Percentiles rank a stretch among this genome's conserved stretches.
These are phyloP conservation scores for Coemansia sp. DNA, from an alignment of 192 early-diverging fungal genomes.

Conservation along the genomic window DNA sequence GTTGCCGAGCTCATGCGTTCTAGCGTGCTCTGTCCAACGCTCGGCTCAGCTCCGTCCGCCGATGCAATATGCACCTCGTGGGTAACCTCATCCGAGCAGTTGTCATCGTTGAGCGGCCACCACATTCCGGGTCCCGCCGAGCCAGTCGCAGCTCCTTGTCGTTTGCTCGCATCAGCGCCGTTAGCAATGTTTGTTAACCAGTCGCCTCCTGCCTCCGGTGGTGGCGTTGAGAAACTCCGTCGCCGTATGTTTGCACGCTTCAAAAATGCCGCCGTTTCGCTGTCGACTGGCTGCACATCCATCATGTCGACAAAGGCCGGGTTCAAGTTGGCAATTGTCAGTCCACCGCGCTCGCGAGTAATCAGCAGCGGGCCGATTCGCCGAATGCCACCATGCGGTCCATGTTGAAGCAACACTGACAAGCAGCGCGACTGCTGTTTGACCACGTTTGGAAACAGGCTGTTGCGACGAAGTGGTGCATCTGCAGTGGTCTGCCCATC, in stretches of 20 bases:
- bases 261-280: conserved; percentile 22
- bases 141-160: background rate
- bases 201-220: conserved; percentile 19
- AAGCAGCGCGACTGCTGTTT: conserved; percentile 50
- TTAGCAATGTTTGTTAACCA: conserved; percentile 22
- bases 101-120: conserved; percentile 53
- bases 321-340: conserved; percentile 32
- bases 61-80: conserved; percentile 41
- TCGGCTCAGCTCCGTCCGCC: conserved; percentile 5
- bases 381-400: conserved; percentile 49
- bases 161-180: conserved; percentile 7
- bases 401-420: conserved; percentile 48
- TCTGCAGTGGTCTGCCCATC: conserved; percentile 3
- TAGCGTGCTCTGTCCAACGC: background rate
- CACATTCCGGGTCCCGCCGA: conserved; percentile 44
- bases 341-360: conserved; percentile 41
- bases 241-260: conserved; percentile 43
- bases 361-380: conserved; percentile 45
- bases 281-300: conserved; percentile 49
- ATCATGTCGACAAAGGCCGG: conserved; percentile 52
- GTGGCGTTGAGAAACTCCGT: conserved; percentile 40
- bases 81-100: conserved; percentile 44
- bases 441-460: conserved; percentile 46
- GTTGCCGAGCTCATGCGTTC: conserved; percentile 36
- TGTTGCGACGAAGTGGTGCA: conserved; percentile 29